A percentile compares a stretch with the other conserved stretches of the same genome.
phyloP scores from a whole-genome alignment of 805 yeast species.

The Candida sithepensis region DNA sequence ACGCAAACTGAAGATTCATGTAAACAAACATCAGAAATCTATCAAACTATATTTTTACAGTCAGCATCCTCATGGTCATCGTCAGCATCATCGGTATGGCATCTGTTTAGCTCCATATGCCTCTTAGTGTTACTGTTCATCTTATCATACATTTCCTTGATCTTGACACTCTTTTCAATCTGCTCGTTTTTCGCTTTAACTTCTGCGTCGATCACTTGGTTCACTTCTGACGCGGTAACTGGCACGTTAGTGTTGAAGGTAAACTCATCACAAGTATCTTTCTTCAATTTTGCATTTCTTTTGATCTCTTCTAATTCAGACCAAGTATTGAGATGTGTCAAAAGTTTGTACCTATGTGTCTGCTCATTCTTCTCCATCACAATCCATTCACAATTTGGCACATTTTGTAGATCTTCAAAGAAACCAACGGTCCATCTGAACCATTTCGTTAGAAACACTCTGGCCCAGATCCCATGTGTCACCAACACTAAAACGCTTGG shows the following conservation, averaged over 20 bases:
- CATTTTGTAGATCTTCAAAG: conserved; percentile 77
- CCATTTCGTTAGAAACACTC: conserved; percentile 94
- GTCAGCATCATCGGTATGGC: conserved; percentile 16
- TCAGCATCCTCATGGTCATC: conserved; percentile 21
- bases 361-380: conserved; percentile 63
- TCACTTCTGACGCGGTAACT: conserved; percentile 22
- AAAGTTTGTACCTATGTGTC: conserved; percentile 50
- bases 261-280: conserved; percentile 25
- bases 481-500: conserved; percentile 83
- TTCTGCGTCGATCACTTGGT: conserved; percentile 37
- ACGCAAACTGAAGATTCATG: too few relatives aligned
- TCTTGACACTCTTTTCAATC: conserved; percentile 38
- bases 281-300: conserved; percentile 20
- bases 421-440: conserved; percentile 88
- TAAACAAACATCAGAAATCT: too few relatives aligned
- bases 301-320: conserved; percentile 42
- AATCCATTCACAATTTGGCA: conserved; percentile 80
- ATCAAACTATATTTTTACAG: conserved; percentile 3
- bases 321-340: conserved; percentile 71
- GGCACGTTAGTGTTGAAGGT: conserved; percentile 21
- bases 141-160: conserved; percentile 37
- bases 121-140: conserved; percentile 2
- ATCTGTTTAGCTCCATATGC: conserved; percentile 5
- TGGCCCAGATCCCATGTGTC: conserved; percentile 91
- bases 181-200: conserved; percentile 41